Base-by-base conservation (phyloP, 257 asterid species). In the Knoxia roxburghii region DNA sequence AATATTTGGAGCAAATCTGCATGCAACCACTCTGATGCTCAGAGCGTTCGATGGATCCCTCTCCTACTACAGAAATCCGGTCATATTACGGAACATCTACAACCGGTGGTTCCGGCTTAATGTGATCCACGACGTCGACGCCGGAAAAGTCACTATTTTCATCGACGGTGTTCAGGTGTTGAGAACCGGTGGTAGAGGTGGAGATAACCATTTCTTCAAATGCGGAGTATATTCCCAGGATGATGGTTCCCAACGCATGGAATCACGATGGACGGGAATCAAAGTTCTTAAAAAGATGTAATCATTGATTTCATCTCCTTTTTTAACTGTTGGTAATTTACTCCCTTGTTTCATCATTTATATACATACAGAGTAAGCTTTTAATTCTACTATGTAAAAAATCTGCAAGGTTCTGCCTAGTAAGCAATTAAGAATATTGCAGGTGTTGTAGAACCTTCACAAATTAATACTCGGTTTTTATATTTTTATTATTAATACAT, bases 211-310 rank as follows among this genome's bases (percentile, higher is more conserved):
- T 58, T 70, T 57, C 61, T 74, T 80, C 62, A 80, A 77, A 43
- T 77, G 71, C 61, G 82, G 80, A 18, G 85, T 80, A 26, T 80
- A 80, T 72, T 68, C 80, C 5, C 78, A 74, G 9, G 26, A 32
- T 51, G 64, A 60, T 65, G 76, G 35, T 17, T 80, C 85, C 24
- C 21, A 71, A 37, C 65, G 56, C 11, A 80, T 76, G 84, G 84
- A 80, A 29, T 74, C 80, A 5, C 77, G 79, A 24, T 80, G 82
- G 82, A 77, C 35, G 69, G 64, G 70, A 5, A 60, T 80, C 70
- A 71, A 63, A 11, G 43, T 80, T 50, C 52, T 64, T 21, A 80
- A 74, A 29, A 76, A 76, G 10, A 61, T 45, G 40, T 59, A 30
- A 66, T 4, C 21, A 46, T 10, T 14, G 52, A 17, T 46, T 37